Evolutionary conservation across 2,329 filamentous ascomycete genomes (phyloP).

Genomic region (Grosmannia clavigera): DNA sequence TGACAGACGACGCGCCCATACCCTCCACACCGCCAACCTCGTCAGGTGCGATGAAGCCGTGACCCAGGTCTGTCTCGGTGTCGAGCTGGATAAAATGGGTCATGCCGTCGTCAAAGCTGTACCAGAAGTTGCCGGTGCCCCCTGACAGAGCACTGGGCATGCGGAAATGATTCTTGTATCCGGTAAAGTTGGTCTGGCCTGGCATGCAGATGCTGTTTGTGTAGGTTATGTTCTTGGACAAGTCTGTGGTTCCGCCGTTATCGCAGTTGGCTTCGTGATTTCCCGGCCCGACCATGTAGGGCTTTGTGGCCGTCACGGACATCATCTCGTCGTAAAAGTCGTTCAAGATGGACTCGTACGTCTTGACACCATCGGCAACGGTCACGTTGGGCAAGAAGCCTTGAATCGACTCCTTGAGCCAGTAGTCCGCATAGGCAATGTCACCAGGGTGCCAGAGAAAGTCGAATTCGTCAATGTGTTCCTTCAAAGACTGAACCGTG

Average conservation of each 20-base stretch:
- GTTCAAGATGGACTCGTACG: slow-evolving; percentile 41
- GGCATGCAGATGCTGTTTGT: slow-evolving; percentile 32
- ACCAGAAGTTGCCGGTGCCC: slow-evolving; percentile 12
- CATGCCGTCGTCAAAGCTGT: slow-evolving; percentile 13
- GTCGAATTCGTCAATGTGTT: slow-evolving; percentile 4
- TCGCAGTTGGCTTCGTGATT: slow-evolving; percentile 21
- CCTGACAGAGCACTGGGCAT: slow-evolving; percentile 9
- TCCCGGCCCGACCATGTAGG: slow-evolving; percentile 31
- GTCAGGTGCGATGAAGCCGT: slow-evolving; percentile 3
- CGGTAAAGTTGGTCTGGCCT: slow-evolving; percentile 14
- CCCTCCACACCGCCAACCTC: slow-evolving; percentile 8
- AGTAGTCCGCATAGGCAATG: slow-evolving; percentile 32
- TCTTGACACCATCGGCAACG: slow-evolving; percentile 25
- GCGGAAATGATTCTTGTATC: slow-evolving; percentile 12
- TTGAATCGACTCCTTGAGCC: slow-evolving; percentile 29
- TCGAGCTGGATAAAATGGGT: slow-evolving; percentile 8
- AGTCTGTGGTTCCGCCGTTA: slow-evolving; percentile 29
- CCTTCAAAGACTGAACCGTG: slow-evolving; percentile 7
- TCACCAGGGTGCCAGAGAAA: slow-evolving; percentile 36
- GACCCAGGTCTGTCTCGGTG: slow-evolving; percentile 11
- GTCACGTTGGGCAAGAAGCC: slow-evolving; percentile 17
- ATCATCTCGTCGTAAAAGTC: slow-evolving; percentile 36
- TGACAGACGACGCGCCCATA: background rate
- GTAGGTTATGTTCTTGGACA: background rate
- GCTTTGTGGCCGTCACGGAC: slow-evolving; percentile 26